Percentiles rank a stretch among this genome's conserved stretches.
Conservation (phyloP, 1,284 basidiomycete genomes). For the Cryptococcus hybrid region DNA sequence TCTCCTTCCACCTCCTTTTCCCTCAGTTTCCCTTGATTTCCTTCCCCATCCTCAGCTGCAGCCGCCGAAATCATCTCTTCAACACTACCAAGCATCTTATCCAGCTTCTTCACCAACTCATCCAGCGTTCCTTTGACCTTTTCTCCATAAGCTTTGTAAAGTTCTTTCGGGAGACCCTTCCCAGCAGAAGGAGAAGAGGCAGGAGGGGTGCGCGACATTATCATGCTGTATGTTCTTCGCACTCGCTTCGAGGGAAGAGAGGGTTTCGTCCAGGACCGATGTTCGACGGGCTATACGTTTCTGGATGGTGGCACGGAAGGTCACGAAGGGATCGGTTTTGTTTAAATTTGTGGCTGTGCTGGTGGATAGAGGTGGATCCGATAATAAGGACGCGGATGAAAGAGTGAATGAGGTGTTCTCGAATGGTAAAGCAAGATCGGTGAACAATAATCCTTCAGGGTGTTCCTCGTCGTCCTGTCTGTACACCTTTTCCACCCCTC, state of each 20-base stretch:
- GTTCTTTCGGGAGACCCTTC: too few relatives aligned
- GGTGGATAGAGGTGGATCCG: too few relatives aligned
- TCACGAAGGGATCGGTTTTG: too few relatives aligned
- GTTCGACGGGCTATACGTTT: too few relatives aligned
- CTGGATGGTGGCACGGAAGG: too few relatives aligned
- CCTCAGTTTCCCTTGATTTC: conserved; percentile 15
- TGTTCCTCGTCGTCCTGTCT: conserved; percentile 12
- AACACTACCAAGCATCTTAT: conserved; percentile 28
- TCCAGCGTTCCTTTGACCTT: conserved; percentile 24
- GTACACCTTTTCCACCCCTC: conserved; percentile 10
- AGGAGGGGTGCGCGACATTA: too few relatives aligned
- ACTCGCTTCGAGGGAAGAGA: too few relatives aligned
- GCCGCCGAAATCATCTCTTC: background rate
- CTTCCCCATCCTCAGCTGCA: background rate
- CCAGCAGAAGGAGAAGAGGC: too few relatives aligned
- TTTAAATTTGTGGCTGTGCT: too few relatives aligned
- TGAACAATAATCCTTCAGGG: background rate
- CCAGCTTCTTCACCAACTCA: conserved; percentile 25
- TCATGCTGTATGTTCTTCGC: too few relatives aligned
- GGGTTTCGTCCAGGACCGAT: too few relatives aligned
- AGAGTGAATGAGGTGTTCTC: conserved; percentile 17
- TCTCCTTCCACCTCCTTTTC: conserved; percentile 35
- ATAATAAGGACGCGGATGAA: background rate
- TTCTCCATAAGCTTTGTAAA: too few relatives aligned
- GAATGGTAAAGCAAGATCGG: conserved; percentile 27